Base-by-base conservation (phyloP, 805 yeast genomes). In the Pichia phayaonensis region DNA sequence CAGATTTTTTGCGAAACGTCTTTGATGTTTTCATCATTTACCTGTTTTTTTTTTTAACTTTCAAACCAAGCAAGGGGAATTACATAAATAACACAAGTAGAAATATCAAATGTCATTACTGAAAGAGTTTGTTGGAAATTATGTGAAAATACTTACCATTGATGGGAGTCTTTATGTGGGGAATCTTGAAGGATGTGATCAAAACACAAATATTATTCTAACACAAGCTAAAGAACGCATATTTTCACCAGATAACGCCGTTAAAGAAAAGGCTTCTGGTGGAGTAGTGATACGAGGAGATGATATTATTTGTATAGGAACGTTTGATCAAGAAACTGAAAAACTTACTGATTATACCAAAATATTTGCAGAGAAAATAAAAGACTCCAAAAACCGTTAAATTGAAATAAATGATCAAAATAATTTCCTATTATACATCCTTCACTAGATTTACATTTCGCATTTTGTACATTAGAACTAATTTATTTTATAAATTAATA, bases 141-240 rank as follows among this genome's bases (percentile, higher is more conserved):
- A 69, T 55, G 81, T 81, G 15, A 74, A 80, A 48, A 72, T 81
- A 29, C 66, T 81, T 43, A 79, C 84, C 3, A 70, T 81, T 8
- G 84, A 79, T 55, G 86, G 84, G 12, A 67, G 78, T 45, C 69
- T 74, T 47, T 70, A 76, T 42, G 60, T 71, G 39, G 83, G 80
- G 5, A 67, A 59, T 21, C 59, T 79, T 18, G 75, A 73, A 56
- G 89, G 90, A 8, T 84, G 71, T 58, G 92, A 85, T 62, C 78
- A 80, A 54, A 71, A 79, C 43, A 77, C 86, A 23, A 85, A 85
- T 59, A 59, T 85, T 36, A 69, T 84, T 40, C 64, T 84, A 40
- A 66, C 78, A 3, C 65, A 72, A 40, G 73, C 84, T 18, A 62
- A 68, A 21, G 86, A 82, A 59, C 64, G 83, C 45, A 61, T 79